Evolutionary conservation across 192 early-diverging fungal genomes (phyloP).

Genomic region (Backusella tuberculispora): DNA sequence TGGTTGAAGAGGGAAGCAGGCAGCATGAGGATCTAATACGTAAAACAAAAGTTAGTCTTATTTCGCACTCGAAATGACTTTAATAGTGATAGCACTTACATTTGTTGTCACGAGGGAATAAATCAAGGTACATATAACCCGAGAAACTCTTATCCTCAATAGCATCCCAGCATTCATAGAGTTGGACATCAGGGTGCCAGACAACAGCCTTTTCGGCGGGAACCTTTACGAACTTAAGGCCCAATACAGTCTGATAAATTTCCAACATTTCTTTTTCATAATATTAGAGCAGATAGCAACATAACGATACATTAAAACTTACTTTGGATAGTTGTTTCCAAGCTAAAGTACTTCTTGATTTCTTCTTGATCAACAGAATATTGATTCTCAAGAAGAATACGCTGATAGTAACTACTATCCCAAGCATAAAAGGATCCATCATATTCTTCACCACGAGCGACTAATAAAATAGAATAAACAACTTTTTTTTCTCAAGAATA

Average conservation of each 20-base stretch:
- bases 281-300: not conserved
- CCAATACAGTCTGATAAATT: conserved; percentile 77
- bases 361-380: conserved; percentile 78
- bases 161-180: conserved; percentile 78
- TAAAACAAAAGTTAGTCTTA: not conserved
- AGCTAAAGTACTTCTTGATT: conserved; percentile 82
- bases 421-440: conserved; percentile 69
- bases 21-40: conserved; percentile 64
- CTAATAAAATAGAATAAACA: conserved; percentile 8
- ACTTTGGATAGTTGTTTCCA: conserved; percentile 37
- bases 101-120: conserved; percentile 69
- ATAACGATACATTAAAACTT: not conserved
- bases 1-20: conserved; percentile 76
- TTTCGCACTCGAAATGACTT: not conserved
- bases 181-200: conserved; percentile 83
- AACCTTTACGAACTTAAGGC: conserved; percentile 69
- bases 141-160: conserved; percentile 58
- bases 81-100: conserved; percentile 52
- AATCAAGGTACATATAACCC: conserved; percentile 78
- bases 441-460: conserved; percentile 52
- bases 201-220: conserved; percentile 50
- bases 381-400: conserved; percentile 70
- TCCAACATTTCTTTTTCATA: conserved; percentile 63
- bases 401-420: conserved; percentile 79
- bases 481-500: not conserved